Percentiles rank a stretch among this genome's conserved stretches.
Conservation (phyloP, 306 rosid species). For the Boehmeria nivea region DNA sequence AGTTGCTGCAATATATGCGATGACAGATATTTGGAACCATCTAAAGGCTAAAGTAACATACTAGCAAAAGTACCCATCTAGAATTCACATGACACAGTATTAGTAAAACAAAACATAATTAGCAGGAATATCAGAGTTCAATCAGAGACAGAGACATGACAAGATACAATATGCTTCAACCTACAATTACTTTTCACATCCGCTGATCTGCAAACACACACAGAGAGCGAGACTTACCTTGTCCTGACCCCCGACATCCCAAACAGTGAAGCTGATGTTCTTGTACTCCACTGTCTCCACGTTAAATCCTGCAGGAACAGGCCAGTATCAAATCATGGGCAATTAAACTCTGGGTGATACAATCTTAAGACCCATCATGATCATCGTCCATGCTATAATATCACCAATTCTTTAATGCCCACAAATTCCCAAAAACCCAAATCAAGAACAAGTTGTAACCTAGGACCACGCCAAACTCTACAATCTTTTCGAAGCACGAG, state of each 20-base stretch:
- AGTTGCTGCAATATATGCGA: too few species aligned
- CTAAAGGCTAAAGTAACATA: background rate
- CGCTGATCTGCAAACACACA: conserved; percentile 13
- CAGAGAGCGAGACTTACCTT: conserved; percentile 42
- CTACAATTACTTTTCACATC: conserved; percentile 13
- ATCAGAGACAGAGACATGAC: background rate
- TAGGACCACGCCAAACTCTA: too few species aligned
- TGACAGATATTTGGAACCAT: too few species aligned
- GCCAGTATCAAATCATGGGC: background rate
- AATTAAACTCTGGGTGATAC: background rate
- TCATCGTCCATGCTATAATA: background rate
- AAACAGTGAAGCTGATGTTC: conserved; percentile 98
- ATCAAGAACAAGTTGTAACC: too few species aligned
- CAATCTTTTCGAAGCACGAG: too few species aligned
- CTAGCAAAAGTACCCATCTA: background rate
- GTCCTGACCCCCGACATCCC: conserved; percentile 99
- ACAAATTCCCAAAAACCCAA: too few species aligned
- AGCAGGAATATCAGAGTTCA: background rate
- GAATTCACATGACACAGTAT: too few species aligned
- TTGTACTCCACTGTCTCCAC: conserved; percentile 97
- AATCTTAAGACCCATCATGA: background rate
- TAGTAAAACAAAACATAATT: background rate
- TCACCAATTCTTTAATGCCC: background rate
- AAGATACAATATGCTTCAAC: background rate
- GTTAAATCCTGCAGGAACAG: conserved; percentile 64